Base-by-base conservation (phyloP, 768 basidiomycete genomes). In the Termitomyces sp. region DNA sequence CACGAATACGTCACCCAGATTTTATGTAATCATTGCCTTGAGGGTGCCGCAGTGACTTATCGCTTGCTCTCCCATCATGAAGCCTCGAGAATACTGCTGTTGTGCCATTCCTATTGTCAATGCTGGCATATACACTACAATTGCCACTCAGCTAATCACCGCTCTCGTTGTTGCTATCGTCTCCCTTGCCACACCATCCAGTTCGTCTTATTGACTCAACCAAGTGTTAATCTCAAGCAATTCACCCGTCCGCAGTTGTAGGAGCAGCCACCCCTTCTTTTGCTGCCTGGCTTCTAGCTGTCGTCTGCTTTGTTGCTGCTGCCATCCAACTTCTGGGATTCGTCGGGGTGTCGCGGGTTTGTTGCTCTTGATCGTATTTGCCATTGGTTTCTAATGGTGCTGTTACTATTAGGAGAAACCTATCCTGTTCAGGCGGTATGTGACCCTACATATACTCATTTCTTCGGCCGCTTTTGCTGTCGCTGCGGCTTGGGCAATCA, bases 51-150 rank as follows among this genome's bases (percentile, higher is more conserved):
- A 39, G 2, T n/a, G n/a, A n/a, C n/a, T n/a, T 39, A 39, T 41
- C 39, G n/a, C 6, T 39, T 8, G 34, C 26, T 51, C 13, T 47
- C 61, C 60, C 49, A 68, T 59, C 67, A 88, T 90, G 87, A 89
- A 86, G 69, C 73, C 86, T 51, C 83, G 91, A 74, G 87, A 92
- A 49, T 95, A 94, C 68, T 97, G 94, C 67, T 97, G 94, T 71
- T 92, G 90, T 65, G 94, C 94, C 44, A 88, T 98, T 58, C 95
- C 95, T 9, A 73, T 94, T 49, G 77, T 94, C 61, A 96, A 99
- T 74, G 80, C 85, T 59, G 97, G 97, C 32, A 90, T 98, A 53
- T 98, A 97, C 64, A 71, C 83, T 20, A 82, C 88, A 29, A 71
- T 98, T 49, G 69, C 76, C 0, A 91, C 96, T 69, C 94, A 97